Evolutionary conservation across 1,284 basidiomycete genomes (phyloP).

Genomic region (Microbotryum intermedium): DNA sequence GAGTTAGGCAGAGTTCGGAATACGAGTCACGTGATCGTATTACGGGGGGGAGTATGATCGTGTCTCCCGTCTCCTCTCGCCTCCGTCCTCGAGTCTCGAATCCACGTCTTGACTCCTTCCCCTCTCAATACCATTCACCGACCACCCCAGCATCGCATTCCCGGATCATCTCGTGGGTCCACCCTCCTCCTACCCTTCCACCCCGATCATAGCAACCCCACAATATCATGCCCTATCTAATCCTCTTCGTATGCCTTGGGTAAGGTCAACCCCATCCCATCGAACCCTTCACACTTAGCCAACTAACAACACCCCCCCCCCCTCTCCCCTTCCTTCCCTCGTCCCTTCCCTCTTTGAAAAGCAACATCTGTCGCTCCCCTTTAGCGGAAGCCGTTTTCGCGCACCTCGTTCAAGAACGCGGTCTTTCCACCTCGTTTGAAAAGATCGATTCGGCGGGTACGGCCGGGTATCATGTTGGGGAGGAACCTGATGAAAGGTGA

Average conservation of each 20-base stretch:
- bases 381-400: slow-evolving; percentile 33
- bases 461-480: slow-evolving; percentile 32
- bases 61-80: too few species aligned
- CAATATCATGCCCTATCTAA: neutral
- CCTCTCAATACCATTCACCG: too few species aligned
- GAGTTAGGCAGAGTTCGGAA: too few species aligned
- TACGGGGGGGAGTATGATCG: too few species aligned
- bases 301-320: too few species aligned
- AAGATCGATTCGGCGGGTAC: slow-evolving; percentile 30
- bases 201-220: too few species aligned
- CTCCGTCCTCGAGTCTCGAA: too few species aligned
- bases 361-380: slow-evolving; percentile 22
- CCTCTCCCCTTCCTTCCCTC: neutral
- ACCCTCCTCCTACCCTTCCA: too few species aligned
- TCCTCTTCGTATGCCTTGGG: slow-evolving; percentile 19
- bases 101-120: too few species aligned
- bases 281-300: neutral
- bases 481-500: slow-evolving; percentile 29
- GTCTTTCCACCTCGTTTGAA: slow-evolving; percentile 14
- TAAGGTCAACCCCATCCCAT: neutral
- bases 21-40: too few species aligned
- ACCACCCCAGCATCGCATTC: too few species aligned
- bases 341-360: neutral
- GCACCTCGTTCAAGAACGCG: slow-evolving; percentile 24
- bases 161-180: too few species aligned